Evolutionary conservation across 2,329 filamentous ascomycete species (phyloP).

Genomic region (Coleophoma cylindrospora): DNA sequence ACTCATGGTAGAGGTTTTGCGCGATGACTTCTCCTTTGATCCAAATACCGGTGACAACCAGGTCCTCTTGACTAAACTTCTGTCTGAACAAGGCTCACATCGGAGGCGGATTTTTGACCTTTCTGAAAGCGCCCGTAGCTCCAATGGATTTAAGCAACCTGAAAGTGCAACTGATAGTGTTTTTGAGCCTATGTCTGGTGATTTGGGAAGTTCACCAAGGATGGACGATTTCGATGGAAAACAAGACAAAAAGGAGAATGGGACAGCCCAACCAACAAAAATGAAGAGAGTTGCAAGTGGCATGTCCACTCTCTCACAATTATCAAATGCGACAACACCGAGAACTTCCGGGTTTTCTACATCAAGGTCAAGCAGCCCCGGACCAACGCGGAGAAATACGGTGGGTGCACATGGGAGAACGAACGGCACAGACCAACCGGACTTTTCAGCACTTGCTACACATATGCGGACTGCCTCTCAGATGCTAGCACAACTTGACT

Average conservation of each 20-base stretch:
- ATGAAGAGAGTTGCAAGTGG: slow-evolving; percentile 56
- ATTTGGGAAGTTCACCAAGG: slow-evolving; percentile 69
- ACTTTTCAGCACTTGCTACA: slow-evolving; percentile 77
- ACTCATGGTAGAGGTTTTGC: slow-evolving; percentile 77
- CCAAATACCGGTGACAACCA: slow-evolving; percentile 70
- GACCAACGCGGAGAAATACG: slow-evolving; percentile 53
- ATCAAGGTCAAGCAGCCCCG: slow-evolving; percentile 65
- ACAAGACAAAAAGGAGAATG: slow-evolving; percentile 30
- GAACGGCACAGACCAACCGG: slow-evolving; percentile 63
- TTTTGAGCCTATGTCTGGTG: slow-evolving; percentile 76
- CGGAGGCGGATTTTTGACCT: slow-evolving; percentile 62
- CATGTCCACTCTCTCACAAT: slow-evolving; percentile 53
- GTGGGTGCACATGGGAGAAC: slow-evolving; percentile 45
- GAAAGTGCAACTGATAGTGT: slow-evolving; percentile 57
- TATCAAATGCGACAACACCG: slow-evolving; percentile 58
- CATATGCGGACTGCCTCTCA: slow-evolving; percentile 85
- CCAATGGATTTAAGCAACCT: slow-evolving; percentile 34
- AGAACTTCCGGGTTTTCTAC: slow-evolving; percentile 64
- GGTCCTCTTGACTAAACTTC: slow-evolving; percentile 52
- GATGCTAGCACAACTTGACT: slow-evolving; percentile 80
- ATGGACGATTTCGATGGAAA: slow-evolving; percentile 53
- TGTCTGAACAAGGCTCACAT: slow-evolving; percentile 48
- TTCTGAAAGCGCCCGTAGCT: slow-evolving; percentile 56
- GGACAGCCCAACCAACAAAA: slow-evolving; percentile 17
- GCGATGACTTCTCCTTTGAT: slow-evolving; percentile 80